Percentiles rank a stretch among this genome's conserved stretches.
Conservation (phyloP, 208 protist genomes). For the Trypanosoma boissoni region DNA sequence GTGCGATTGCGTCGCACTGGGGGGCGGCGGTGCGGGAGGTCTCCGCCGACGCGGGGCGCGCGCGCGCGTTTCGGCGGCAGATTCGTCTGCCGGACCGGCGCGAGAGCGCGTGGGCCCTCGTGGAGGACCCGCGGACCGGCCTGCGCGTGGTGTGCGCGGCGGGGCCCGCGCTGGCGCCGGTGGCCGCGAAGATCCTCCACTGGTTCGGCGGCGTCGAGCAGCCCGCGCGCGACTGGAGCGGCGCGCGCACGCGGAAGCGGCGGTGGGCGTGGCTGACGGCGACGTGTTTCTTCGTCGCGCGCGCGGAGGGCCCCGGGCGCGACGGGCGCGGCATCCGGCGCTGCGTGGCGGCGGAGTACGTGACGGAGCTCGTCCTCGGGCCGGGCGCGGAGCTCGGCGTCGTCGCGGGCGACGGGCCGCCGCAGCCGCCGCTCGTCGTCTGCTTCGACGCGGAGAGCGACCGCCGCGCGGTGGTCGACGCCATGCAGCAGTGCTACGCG, state of each 20-base stretch:
- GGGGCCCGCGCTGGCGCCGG: slow-evolving; percentile 3
- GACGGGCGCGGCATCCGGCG: slow-evolving; percentile 12
- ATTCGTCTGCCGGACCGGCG: slow-evolving; percentile 18
- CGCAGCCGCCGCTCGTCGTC: slow-evolving; percentile 10
- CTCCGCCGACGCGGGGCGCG: not conserved
- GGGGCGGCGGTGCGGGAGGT: slow-evolving; percentile 2
- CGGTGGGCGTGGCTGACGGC: slow-evolving; percentile 26
- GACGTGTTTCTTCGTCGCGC: slow-evolving; percentile 19
- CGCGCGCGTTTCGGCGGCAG: slow-evolving; percentile 13
- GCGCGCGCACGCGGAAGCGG: not conserved
- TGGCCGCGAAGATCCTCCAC: slow-evolving; percentile 18
- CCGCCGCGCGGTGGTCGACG: slow-evolving; percentile 2
- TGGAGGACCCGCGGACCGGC: slow-evolving; percentile 25
- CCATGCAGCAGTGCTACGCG: slow-evolving; percentile 18
- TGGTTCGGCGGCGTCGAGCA: slow-evolving; percentile 18
- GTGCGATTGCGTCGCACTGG: slow-evolving; percentile 14
- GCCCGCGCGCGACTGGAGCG: slow-evolving; percentile 15
- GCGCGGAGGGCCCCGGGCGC: not conserved
- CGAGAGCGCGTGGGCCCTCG: slow-evolving; percentile 12
- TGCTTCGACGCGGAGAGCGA: slow-evolving; percentile 15
- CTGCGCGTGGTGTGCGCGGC: slow-evolving; percentile 19
- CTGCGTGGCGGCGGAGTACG: slow-evolving; percentile 21
- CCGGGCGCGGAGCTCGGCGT: slow-evolving; percentile 20
- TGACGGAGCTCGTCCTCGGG: slow-evolving; percentile 20
- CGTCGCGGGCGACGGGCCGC: slow-evolving; percentile 9